These are phyloP conservation scores for Apiotrichum mycotoxinovorans DNA, from an alignment of 1,284 basidiomycete species.

Conservation along the genomic window DNA sequence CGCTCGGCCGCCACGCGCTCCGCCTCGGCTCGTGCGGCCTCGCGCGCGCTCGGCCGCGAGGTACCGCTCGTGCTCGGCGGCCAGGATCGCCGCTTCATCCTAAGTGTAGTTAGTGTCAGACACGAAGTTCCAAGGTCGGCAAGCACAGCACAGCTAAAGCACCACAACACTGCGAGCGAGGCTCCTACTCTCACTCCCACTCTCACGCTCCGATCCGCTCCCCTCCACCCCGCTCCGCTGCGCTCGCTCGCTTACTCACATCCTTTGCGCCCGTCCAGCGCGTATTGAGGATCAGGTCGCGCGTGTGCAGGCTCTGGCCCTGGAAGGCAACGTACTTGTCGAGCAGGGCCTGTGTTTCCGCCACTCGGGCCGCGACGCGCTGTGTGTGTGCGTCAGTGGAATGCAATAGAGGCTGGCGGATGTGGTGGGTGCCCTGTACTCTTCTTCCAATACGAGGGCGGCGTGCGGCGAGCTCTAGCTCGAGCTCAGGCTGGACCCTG, in stretches of 20 bases:
- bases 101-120: too few species aligned
- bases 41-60: neutral
- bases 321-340: constrained; percentile 45
- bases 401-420: neutral
- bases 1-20: constrained; percentile 13
- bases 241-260: constrained; percentile 28
- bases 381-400: constrained; percentile 7
- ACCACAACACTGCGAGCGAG: too few species aligned
- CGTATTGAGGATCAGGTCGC: constrained; percentile 38
- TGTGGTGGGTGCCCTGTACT: neutral
- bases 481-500: too few species aligned
- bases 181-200: too few species aligned
- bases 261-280: constrained; percentile 44
- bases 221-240: too few species aligned
- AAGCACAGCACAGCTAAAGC: too few species aligned
- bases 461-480: too few species aligned
- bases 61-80: constrained; percentile 18
- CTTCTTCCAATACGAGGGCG: too few species aligned
- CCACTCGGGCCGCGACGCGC: constrained; percentile 43
- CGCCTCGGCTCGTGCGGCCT: constrained; percentile 10
- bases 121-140: too few species aligned
- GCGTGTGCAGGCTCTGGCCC: constrained; percentile 47
- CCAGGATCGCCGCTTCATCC: constrained; percentile 34
- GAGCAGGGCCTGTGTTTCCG: constrained; percentile 40
- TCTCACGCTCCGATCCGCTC: too few species aligned